Evolutionary conservation across 2,329 filamentous ascomycete species (phyloP), one percentile per base, ranked within the genome.

Genomic region (Colletotrichum falcatum): DNA sequence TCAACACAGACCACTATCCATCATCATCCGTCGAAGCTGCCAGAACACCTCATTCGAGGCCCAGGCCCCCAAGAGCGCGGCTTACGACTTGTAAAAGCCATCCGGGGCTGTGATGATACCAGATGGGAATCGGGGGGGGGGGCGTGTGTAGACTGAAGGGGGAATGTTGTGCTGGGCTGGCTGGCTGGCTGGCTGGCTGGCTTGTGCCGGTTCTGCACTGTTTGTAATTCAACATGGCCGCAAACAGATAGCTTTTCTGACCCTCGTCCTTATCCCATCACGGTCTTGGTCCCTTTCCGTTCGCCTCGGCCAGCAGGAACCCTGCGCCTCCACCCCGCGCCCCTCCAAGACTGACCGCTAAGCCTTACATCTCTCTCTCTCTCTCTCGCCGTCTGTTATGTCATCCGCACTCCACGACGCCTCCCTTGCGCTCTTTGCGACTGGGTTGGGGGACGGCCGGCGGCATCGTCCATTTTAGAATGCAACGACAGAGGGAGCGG

Each of bases 171-270:
- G 49, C 8, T 16, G 16, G 49, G 18, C 3, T 3, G 26, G 3
- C 14, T 7, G n/a, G 46, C 5, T 30, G 44, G 16, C 16, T 14
- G 5, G 26, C 16, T 48, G 49, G 23, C 33, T 53, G 49, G 51
- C 9, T 33, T 60, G 30, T 42, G 23, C 14, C 35, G 35, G 42
- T 30, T 42, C 35, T 56, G 26, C 44, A 64, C 53, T 66, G 42
- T 44, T 66, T 66, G 20, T 42, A 56, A 51, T 56, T 11, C 63
- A 61, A 37, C 53, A 61, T 67, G 49, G 35, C 67, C 58, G 67
- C 67, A 70, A 70, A 70, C 67, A 70, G 67, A 70, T 70, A 62
- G 67, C 67, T 65, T 20, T n/a, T 37, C 48, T 54, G 39, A 26
- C 48, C 33, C 33, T 51, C 20, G n/a, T 44, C 28, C 60, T 44